phyloP scores from a whole-genome alignment of 78 protist species.

The Salpingoeca rosetta region DNA sequence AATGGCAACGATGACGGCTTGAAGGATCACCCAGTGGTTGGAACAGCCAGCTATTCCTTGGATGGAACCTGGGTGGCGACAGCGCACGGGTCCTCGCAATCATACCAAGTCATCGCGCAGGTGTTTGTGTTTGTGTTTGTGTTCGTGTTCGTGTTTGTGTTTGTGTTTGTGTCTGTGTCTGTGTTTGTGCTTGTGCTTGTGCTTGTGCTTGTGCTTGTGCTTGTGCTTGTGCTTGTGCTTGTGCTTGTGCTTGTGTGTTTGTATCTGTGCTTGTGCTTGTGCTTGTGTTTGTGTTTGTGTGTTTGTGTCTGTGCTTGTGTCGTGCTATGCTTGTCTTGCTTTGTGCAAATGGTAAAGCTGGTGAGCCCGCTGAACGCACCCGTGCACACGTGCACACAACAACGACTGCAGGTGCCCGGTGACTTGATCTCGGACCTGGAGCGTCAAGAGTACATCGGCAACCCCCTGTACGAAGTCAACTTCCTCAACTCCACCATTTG shows the following conservation, averaged over 20 bases:
- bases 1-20: neutral
- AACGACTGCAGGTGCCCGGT: constrained; percentile 33
- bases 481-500: neutral
- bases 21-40: neutral
- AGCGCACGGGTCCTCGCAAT: no score
- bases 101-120: no score
- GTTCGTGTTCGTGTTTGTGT: neutral
- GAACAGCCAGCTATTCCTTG: neutral
- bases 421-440: constrained; percentile 38
- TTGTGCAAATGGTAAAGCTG: neutral
- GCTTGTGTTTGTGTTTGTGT: neutral
- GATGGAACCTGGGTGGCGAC: neutral
- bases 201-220: neutral
- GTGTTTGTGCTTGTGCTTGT: no score
- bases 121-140: neutral
- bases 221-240: neutral
- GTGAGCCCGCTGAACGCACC: neutral
- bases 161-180: neutral
- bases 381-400: neutral
- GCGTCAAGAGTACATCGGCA: neutral
- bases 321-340: neutral
- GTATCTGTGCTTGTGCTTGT: neutral
- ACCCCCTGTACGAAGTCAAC: constrained; percentile 24
- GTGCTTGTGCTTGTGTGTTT: neutral
- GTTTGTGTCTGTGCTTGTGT: neutral